Evolutionary conservation across 257 asterid species (phyloP).

Genomic region (Coffea eugenioides): DNA sequence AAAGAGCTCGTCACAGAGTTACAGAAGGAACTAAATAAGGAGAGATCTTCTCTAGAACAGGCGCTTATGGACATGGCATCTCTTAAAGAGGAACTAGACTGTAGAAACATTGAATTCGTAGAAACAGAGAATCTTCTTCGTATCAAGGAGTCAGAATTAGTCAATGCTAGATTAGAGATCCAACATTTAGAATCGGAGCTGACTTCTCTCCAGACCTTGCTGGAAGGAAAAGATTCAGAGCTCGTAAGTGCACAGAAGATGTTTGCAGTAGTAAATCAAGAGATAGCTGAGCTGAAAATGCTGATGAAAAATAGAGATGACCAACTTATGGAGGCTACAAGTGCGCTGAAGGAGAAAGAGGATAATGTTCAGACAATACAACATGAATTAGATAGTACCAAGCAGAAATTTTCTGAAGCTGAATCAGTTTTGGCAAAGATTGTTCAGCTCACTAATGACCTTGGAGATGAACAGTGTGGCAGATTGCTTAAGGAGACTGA

Average conservation of each 20-base stretch:
- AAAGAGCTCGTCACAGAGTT: constrained; percentile 53
- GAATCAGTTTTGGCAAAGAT: constrained; percentile 56
- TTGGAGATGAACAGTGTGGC: constrained; percentile 28
- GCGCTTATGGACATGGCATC: constrained; percentile 41
- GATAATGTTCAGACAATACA: constrained; percentile 51
- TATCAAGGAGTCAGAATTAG: constrained; percentile 73
- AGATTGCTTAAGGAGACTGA: constrained; percentile 25
- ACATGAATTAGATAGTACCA: constrained; percentile 45
- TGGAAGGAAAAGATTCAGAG: constrained; percentile 63
- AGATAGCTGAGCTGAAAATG: constrained; percentile 48
- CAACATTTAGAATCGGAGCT: constrained; percentile 57
- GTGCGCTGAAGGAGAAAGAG: constrained; percentile 62
- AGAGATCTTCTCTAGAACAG: constrained; percentile 46
- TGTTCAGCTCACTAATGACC: constrained; percentile 61
- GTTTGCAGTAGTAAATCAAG: constrained; percentile 52
- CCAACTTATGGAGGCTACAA: constrained; percentile 48
- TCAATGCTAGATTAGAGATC: constrained; percentile 69
- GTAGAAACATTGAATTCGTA: constrained; percentile 48
- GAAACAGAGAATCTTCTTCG: constrained; percentile 50
- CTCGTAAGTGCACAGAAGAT: constrained; percentile 44
- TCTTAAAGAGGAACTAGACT: constrained; percentile 54
- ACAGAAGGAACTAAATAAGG: constrained; percentile 50
- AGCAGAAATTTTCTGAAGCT: constrained; percentile 60
- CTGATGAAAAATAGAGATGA: constrained; percentile 49
- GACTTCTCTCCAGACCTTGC: constrained; percentile 49